These are phyloP conservation scores for Solanum infundibuliforme DNA, from an alignment of 257 asterid species.

Conservation along the genomic window DNA sequence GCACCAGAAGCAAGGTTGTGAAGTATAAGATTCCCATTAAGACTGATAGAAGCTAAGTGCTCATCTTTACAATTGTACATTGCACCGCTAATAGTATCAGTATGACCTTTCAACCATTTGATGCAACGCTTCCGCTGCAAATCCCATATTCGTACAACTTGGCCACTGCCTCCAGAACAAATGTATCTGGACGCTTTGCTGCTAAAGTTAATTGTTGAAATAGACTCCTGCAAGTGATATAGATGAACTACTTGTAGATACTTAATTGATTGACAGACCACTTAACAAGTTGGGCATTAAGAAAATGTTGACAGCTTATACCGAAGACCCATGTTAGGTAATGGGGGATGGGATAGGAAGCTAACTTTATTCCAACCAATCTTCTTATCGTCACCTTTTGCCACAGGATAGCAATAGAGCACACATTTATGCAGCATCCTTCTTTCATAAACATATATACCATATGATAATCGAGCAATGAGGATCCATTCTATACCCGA, in stretches of 20 bases:
- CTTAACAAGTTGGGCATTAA: not conserved
- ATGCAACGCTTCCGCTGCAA: constrained; percentile 87
- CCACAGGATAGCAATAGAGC: not conserved
- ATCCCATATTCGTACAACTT: constrained; percentile 95
- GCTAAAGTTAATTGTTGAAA: constrained; percentile 85
- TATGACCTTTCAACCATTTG: constrained; percentile 96
- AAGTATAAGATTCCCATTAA: constrained; percentile 86
- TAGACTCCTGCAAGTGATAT: constrained; percentile 41
- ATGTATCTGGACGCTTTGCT: constrained; percentile 89
- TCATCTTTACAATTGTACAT: constrained; percentile 98
- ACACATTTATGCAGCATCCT: not conserved
- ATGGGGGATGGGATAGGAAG: not conserved
- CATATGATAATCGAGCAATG: not conserved
- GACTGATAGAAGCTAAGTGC: constrained; percentile 91
- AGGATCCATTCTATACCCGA: not conserved
- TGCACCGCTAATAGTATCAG: constrained; percentile 75
- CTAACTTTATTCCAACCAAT: not conserved
- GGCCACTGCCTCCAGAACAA: constrained; percentile 94
- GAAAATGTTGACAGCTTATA: not conserved
- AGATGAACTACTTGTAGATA: not conserved
- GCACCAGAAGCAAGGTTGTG: constrained; percentile 98
- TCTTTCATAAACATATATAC: not conserved
- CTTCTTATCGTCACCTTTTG: not conserved
- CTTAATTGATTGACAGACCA: not conserved
- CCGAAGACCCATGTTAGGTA: not conserved